These are phyloP conservation scores for Trametes coccinea DNA, from an alignment of 768 basidiomycete species.

Conservation along the genomic window DNA sequence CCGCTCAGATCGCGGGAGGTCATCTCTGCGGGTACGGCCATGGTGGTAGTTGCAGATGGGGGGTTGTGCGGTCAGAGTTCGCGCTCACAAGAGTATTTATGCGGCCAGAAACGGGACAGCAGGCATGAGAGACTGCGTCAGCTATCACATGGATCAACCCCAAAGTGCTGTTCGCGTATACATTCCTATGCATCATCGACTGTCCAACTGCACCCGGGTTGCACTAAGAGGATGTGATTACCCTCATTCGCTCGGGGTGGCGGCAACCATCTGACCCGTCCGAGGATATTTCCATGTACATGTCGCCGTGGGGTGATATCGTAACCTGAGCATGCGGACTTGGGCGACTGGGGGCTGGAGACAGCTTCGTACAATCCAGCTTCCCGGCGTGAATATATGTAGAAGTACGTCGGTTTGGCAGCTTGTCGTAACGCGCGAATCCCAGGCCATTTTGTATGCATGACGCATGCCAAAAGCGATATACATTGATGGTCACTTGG, in stretches of 20 bases:
- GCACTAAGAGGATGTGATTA: not conserved
- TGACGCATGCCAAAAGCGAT: too few relatives aligned
- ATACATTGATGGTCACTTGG: too few relatives aligned
- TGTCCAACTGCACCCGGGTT: slow-evolving; percentile 8
- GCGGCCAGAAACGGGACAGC: not conserved
- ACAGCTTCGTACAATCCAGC: not conserved
- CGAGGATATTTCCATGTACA: not conserved
- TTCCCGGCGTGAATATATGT: not conserved
- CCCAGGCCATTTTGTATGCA: too few relatives aligned
- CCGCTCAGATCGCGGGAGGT: slow-evolving; percentile 62
- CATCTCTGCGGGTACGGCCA: slow-evolving; percentile 66
- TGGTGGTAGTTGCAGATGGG: slow-evolving; percentile 29
- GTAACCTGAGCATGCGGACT: too few relatives aligned
- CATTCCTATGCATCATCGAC: slow-evolving; percentile 9
- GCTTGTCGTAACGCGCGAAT: too few relatives aligned
- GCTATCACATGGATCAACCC: slow-evolving; percentile 18
- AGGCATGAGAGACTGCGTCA: not conserved
- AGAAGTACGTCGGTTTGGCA: too few relatives aligned
- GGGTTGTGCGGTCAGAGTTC: not conserved
- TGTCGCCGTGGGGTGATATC: not conserved
- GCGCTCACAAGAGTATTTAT: slow-evolving; percentile 13
- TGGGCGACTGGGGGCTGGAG: too few relatives aligned
- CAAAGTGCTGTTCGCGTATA: slow-evolving; percentile 1
- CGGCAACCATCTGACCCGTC: slow-evolving; percentile 2
- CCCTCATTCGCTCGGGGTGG: not conserved